Evolutionary conservation across 2,329 filamentous ascomycete genomes (phyloP).

Genomic region (Aspergillus uvarum): DNA sequence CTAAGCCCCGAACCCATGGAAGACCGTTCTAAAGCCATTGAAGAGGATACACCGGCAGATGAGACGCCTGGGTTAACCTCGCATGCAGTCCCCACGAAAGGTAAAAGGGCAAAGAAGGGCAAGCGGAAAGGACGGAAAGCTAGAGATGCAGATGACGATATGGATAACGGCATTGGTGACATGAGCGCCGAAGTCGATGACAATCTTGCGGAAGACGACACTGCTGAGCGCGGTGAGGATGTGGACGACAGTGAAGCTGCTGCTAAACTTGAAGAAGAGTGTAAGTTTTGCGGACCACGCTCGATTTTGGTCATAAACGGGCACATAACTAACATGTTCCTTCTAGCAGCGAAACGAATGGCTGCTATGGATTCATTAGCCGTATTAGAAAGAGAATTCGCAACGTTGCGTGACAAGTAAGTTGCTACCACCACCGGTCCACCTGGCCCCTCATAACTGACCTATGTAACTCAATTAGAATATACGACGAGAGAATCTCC

Average conservation of each 20-base stretch:
- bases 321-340: slow-evolving; percentile 6
- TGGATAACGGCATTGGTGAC: slow-evolving; percentile 39
- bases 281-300: slow-evolving; percentile 33
- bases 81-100: slow-evolving; percentile 32
- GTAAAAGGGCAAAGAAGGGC: slow-evolving; percentile 47
- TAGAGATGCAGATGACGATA: slow-evolving; percentile 41
- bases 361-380: slow-evolving; percentile 76
- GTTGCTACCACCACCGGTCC: slow-evolving; percentile 11
- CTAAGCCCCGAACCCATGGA: slow-evolving; percentile 39
- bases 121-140: slow-evolving; percentile 47
- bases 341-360: slow-evolving; percentile 71
- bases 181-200: slow-evolving; percentile 46
- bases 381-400: slow-evolving; percentile 84
- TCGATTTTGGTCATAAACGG: background rate
- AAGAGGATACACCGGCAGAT: slow-evolving; percentile 33
- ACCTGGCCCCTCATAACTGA: slow-evolving; percentile 14
- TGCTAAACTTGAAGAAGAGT: slow-evolving; percentile 55
- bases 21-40: slow-evolving; percentile 29
- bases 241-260: slow-evolving; percentile 45
- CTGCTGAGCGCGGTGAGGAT: slow-evolving; percentile 48
- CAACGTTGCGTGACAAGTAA: slow-evolving; percentile 69
- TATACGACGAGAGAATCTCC: slow-evolving; percentile 84
- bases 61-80: slow-evolving; percentile 35
- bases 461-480: slow-evolving; percentile 50
- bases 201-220: slow-evolving; percentile 51